Evolutionary conservation across 768 basidiomycete genomes (phyloP).

Genomic region (Lepiota venenata): DNA sequence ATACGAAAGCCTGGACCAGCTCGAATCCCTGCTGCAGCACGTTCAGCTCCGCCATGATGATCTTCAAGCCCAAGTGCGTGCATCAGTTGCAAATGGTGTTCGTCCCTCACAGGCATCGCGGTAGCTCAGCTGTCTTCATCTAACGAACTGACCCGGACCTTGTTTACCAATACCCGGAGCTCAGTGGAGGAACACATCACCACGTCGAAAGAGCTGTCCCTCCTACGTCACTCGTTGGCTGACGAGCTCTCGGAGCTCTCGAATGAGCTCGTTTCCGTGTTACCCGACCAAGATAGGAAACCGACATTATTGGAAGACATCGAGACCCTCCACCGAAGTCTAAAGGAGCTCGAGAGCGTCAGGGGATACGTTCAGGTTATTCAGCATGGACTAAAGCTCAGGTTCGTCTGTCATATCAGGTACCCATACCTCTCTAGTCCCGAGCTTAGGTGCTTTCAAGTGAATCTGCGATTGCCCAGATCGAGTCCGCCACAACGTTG

Average conservation of each 20-base stretch:
- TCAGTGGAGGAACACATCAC: slow-evolving; percentile 48
- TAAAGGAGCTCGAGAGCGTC: slow-evolving; percentile 76
- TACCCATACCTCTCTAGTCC: neutral
- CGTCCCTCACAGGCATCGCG: slow-evolving; percentile 33
- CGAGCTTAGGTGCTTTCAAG: slow-evolving; percentile 30
- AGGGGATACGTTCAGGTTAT: slow-evolving; percentile 75
- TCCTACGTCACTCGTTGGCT: slow-evolving; percentile 71
- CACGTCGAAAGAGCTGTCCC: slow-evolving; percentile 69
- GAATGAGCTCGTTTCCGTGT: slow-evolving; percentile 56
- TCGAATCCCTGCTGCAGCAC: slow-evolving; percentile 41
- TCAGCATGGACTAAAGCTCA: slow-evolving; percentile 64
- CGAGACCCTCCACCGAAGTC: slow-evolving; percentile 70
- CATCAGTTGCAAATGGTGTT: slow-evolving; percentile 11
- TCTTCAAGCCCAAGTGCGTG: slow-evolving; percentile 44
- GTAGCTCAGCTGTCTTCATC: slow-evolving; percentile 60
- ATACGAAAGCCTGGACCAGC: slow-evolving; percentile 46
- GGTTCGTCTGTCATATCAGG: slow-evolving; percentile 41
- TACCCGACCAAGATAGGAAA: slow-evolving; percentile 41
- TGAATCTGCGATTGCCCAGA: slow-evolving; percentile 54
- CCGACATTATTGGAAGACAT: slow-evolving; percentile 80
- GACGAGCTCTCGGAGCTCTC: slow-evolving; percentile 75
- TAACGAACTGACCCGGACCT: slow-evolving; percentile 37
- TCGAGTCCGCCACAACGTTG: slow-evolving; percentile 37
- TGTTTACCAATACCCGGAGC: slow-evolving; percentile 47
- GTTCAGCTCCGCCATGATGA: slow-evolving; percentile 37